Conservation (phyloP, 2,329 filamentous ascomycete species). For the Colletotrichum theobromicola region DNA sequence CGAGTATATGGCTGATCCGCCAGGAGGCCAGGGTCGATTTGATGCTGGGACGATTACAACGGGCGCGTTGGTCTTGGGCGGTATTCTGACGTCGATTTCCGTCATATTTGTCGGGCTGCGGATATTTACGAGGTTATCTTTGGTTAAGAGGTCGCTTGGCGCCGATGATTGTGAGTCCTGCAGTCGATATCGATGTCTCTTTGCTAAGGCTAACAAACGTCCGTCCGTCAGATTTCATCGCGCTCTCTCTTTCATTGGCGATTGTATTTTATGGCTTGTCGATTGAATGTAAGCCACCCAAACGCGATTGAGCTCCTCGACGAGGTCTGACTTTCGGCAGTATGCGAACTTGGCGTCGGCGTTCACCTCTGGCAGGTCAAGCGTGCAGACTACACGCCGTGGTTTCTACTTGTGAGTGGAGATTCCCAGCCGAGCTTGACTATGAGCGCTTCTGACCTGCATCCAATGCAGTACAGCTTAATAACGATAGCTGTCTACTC, state of each 20-base stretch:
- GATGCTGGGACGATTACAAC: conserved; percentile 1
- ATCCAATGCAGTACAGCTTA: not conserved
- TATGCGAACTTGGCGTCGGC: conserved; percentile 8
- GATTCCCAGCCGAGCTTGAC: no score
- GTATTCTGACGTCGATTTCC: not conserved
- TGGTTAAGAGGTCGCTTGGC: not conserved
- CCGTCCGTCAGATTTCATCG: not conserved
- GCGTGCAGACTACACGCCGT: not conserved
- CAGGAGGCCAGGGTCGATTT: conserved; percentile 2
- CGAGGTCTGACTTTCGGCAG: not conserved
- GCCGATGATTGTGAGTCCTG: conserved; percentile 9
- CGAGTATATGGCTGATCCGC: conserved; percentile 14
- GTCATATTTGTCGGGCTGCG: not conserved
- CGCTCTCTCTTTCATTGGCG: not conserved
- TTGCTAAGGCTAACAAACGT: not conserved
- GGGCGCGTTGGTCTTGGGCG: not conserved
- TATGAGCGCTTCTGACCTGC: not conserved
- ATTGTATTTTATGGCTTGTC: not conserved
- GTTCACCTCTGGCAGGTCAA: conserved; percentile 16
- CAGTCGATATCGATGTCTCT: no score
- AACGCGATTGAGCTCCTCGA: rapidly evolving
- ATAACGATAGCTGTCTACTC: conserved; percentile 1
- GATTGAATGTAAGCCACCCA: not conserved
- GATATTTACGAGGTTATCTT: conserved; percentile 2
- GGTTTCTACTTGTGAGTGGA: not conserved